Evolutionary conservation across 164 flowering plant species (phyloP).

Genomic region (Magnolia officinalis): DNA sequence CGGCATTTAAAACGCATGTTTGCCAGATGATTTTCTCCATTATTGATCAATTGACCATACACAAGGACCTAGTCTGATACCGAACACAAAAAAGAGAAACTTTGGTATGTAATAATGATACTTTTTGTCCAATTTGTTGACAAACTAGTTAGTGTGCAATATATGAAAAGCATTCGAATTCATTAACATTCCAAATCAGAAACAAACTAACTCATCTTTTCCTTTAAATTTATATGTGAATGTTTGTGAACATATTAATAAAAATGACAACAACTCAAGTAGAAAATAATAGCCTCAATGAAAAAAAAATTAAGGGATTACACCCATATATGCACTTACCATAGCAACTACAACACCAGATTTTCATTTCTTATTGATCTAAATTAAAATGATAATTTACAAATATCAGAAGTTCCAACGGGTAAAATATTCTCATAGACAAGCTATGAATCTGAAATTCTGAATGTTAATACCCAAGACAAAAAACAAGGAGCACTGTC

Average conservation of each 20-base stretch:
- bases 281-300: neutral
- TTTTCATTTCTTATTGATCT: neutral
- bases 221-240: neutral
- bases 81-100: no score
- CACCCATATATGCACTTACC: neutral
- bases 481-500: neutral
- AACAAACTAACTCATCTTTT: neutral
- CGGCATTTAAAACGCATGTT: no score
- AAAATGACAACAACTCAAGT: neutral
- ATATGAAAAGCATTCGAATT: neutral
- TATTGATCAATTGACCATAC: no score
- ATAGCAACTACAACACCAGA: neutral
- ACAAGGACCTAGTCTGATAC: no score
- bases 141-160: neutral
- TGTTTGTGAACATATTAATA: neutral
- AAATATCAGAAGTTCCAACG: no score
- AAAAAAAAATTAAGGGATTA: no score
- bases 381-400: neutral
- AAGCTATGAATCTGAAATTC: neutral
- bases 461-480: neutral
- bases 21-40: no score
- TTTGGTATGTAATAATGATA: no score
- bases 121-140: neutral
- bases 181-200: neutral
- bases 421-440: no score